Conservation (phyloP, 495 filamentous ascomycete species). For the Tetracladium marchalianum region DNA sequence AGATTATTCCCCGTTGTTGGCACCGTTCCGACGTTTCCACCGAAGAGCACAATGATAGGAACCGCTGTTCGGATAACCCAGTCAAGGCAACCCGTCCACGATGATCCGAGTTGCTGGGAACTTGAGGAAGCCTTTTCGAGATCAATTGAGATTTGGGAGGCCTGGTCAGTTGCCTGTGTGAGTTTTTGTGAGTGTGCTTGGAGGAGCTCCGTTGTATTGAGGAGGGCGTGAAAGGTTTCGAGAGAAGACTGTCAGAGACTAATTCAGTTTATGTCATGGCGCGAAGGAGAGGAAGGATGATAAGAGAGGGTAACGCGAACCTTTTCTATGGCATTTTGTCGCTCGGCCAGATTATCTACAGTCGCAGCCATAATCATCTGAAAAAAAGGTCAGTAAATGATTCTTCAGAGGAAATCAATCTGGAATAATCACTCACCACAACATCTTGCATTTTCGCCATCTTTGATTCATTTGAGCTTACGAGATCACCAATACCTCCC, state of each 20-base stretch:
- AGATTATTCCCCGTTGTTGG: constrained; percentile 10
- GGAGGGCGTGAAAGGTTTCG: background rate
- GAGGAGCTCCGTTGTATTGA: constrained; percentile 11
- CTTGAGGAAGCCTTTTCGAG: constrained; percentile 7
- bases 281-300: too few species aligned
- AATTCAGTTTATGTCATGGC: too few species aligned
- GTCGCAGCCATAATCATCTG: too few species aligned
- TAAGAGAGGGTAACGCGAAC: too few species aligned
- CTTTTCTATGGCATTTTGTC: too few species aligned
- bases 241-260: too few species aligned
- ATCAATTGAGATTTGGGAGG: constrained; percentile 5
- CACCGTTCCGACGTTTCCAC: constrained; percentile 12
- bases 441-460: background rate
- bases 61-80: constrained; percentile 3
- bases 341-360: too few species aligned
- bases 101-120: background rate
- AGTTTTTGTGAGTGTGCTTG: constrained; percentile 11
- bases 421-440: too few species aligned
- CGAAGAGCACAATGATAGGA: constrained; percentile 1
- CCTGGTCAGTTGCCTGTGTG: constrained; percentile 6
- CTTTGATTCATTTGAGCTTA: background rate
- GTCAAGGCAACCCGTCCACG: background rate
- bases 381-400: too few species aligned
- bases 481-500: constrained; percentile 2
- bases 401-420: too few species aligned